Conservation (phyloP, 345 rosid genomes). For the Acer saccharum region DNA sequence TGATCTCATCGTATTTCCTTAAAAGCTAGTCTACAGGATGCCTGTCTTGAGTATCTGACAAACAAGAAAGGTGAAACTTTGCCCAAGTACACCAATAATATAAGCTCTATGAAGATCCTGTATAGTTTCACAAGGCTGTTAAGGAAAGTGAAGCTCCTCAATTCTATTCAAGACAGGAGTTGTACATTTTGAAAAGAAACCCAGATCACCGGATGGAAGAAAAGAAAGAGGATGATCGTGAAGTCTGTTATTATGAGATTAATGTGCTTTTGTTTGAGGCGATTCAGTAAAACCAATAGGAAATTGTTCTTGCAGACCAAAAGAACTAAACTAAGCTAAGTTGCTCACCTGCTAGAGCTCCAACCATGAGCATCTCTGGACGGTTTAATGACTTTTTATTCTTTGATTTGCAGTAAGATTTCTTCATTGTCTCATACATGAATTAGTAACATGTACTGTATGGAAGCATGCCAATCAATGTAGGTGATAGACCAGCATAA, state of each 20-base stretch:
- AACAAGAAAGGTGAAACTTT: background rate
- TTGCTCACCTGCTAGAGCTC: conserved; percentile 84
- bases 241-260: background rate
- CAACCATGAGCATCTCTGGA: conserved; percentile 88
- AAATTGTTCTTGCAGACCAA: background rate
- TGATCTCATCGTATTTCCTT: background rate
- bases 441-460: conserved; percentile 96
- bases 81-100: background rate
- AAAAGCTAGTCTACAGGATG: background rate
- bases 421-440: conserved; percentile 84
- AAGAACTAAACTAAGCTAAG: background rate
- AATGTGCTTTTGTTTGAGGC: background rate
- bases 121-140: no score
- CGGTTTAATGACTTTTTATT: conserved; percentile 83
- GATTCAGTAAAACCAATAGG: background rate
- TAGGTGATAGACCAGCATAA: conserved; percentile 84
- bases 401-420: conserved; percentile 67
- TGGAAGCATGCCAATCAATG: conserved; percentile 95
- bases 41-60: background rate
- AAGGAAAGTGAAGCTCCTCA: background rate
- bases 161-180: background rate
- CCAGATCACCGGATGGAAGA: background rate
- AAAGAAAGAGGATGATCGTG: background rate
- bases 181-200: background rate
- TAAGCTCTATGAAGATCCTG: background rate